Percentiles rank a stretch among this genome's conserved stretches.
Conservation (phyloP, 169 alveolate genomes). For the Hepatocystis sp. region DNA sequence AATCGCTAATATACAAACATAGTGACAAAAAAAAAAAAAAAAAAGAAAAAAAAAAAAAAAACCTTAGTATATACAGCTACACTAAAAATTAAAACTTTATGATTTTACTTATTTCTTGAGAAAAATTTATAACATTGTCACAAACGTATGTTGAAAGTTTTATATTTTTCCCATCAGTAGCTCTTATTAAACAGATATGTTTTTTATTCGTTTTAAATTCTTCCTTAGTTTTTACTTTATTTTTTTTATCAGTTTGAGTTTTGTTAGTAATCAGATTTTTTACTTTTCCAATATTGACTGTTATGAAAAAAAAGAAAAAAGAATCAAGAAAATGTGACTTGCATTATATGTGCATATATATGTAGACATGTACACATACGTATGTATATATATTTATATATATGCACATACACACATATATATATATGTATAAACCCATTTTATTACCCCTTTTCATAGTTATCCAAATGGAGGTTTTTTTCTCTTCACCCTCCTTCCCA, state of each 20-base stretch:
- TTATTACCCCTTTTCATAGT: constrained; percentile 83
- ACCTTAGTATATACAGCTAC: background rate
- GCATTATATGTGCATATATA: no score
- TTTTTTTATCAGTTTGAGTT: constrained; percentile 15
- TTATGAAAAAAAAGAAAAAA: background rate
- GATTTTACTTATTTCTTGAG: constrained; percentile 43
- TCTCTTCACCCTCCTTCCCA: constrained; percentile 68
- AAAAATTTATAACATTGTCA: constrained; percentile 38
- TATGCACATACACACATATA: background rate
- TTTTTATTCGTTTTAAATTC: constrained; percentile 30
- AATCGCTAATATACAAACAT: no score
- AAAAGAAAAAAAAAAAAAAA: background rate
- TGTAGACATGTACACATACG: constrained; percentile 1
- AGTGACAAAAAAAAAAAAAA: background rate
- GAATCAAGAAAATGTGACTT: background rate
- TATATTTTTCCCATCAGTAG: constrained; percentile 58
- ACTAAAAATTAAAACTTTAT: constrained; percentile 7
- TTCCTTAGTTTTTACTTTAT: constrained; percentile 22
- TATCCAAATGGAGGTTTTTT: constrained; percentile 80
- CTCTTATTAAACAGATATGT: constrained; percentile 48
- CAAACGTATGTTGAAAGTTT: constrained; percentile 55
- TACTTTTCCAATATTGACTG: constrained; percentile 31
- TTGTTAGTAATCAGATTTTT: constrained; percentile 13
- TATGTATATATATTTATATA: no score
- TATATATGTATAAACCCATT: no score